These are phyloP conservation scores for Furcasterigmium sp. DNA, from an alignment of 2,329 filamentous ascomycete species.

Conservation along the genomic window DNA sequence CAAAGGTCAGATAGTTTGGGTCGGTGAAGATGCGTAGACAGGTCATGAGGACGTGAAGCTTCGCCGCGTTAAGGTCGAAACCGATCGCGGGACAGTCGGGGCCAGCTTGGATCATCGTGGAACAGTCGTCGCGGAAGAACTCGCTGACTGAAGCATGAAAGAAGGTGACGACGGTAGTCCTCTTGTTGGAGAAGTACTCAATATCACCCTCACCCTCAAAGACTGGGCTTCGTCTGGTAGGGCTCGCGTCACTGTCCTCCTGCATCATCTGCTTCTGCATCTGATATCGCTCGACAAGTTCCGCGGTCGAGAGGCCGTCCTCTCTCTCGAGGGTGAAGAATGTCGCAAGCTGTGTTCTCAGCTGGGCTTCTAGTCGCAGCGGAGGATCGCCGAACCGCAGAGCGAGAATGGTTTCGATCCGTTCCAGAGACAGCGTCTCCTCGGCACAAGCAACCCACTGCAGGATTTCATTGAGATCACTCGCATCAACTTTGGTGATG, in stretches of 20 bases:
- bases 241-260: neutral
- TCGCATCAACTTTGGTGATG: slow-evolving; percentile 30
- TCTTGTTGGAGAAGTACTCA: slow-evolving; percentile 36
- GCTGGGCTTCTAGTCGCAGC: slow-evolving; percentile 33
- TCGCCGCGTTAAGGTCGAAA: slow-evolving; percentile 26
- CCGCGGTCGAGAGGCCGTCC: slow-evolving; percentile 36
- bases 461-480: slow-evolving; percentile 40
- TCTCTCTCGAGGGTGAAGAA: slow-evolving; percentile 40
- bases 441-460: slow-evolving; percentile 40
- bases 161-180: slow-evolving; percentile 31
- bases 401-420: slow-evolving; percentile 37
- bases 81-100: slow-evolving; percentile 19
- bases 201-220: slow-evolving; percentile 25
- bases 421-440: slow-evolving; percentile 34
- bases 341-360: slow-evolving; percentile 38
- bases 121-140: slow-evolving; percentile 28
- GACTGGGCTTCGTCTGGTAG: slow-evolving; percentile 14
- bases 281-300: slow-evolving; percentile 32
- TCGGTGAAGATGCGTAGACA: slow-evolving; percentile 35
- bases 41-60: slow-evolving; percentile 29
- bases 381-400: slow-evolving; percentile 34
- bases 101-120: slow-evolving; percentile 12
- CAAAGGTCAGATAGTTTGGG: slow-evolving; percentile 6
- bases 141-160: slow-evolving; percentile 33
- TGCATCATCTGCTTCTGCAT: slow-evolving; percentile 16